These are phyloP conservation scores for Albizia julibrissin DNA, from an alignment of 306 rosid species.

Conservation along the genomic window DNA sequence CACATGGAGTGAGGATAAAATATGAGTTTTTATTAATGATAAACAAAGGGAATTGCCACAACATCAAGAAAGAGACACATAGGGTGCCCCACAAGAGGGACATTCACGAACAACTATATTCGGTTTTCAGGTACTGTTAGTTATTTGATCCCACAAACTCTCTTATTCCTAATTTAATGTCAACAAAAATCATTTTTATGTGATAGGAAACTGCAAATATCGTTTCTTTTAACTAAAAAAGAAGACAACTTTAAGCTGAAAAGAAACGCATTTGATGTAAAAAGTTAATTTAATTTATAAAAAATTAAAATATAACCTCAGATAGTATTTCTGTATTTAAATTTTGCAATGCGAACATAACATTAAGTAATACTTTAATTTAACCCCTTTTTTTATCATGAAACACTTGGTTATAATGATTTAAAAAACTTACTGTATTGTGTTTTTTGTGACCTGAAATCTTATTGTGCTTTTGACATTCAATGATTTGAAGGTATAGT, in stretches of 20 bases:
- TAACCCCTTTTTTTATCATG: too few relatives aligned
- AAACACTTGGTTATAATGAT: not conserved
- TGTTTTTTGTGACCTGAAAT: too few relatives aligned
- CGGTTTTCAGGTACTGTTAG: constrained; percentile 41
- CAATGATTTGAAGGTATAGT: not conserved
- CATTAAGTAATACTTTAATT: not conserved
- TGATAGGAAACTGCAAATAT: too few relatives aligned
- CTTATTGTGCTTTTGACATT: not conserved
- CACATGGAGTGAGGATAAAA: not conserved
- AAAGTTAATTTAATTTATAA: not conserved
- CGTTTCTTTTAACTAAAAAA: too few relatives aligned
- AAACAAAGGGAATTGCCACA: too few relatives aligned
- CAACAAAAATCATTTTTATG: too few relatives aligned
- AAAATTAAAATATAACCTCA: not conserved
- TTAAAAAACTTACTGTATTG: not conserved
- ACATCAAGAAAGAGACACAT: not conserved
- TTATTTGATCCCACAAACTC: constrained; percentile 19
- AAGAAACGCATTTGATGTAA: not conserved
- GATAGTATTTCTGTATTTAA: not conserved
- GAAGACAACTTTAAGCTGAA: not conserved
- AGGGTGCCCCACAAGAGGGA: not conserved
- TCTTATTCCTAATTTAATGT: too few relatives aligned
- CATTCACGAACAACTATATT: constrained; percentile 12
- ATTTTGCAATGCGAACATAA: not conserved
- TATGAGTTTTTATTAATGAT: not conserved